Base-by-base conservation (phyloP, 1,284 basidiomycete genomes). In the Rhodotorula glutinis region DNA sequence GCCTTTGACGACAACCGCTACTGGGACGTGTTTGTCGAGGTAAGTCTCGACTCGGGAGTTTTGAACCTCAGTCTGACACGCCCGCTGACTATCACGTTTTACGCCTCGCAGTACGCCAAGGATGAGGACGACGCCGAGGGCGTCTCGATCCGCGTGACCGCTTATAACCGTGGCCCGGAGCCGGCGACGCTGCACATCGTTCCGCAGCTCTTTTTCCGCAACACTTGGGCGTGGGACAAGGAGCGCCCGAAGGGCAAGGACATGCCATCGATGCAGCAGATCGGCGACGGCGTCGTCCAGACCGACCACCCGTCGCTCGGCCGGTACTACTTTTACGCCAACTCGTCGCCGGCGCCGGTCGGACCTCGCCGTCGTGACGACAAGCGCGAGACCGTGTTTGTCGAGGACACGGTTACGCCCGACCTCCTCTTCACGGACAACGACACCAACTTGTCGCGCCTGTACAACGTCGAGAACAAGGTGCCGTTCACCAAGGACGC, bases 11-110 rank as follows among this genome's bases (percentile, higher is more conserved):
- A 92, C 53, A 88, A 97, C 80, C 83, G 88, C 29, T 98, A 98
- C 80, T 98, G 95, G 95, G 95, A 98, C 78, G 87, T 98, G 55
- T 96, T 94, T 75, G 86, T 95, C 69, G 93, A 96, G 85, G 91
- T 91, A 66, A 54, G 85, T 79, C 29, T 17, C n/a, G n/a, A n/a
- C n/a, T n/a, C n/a, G n/a, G n/a, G n/a, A n/a, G n/a, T n/a, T n/a
- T n/a, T n/a, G 38, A 7, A n/a, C 25, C 29, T 30, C 13, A 5
- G 5, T 38, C 43, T 25, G 43, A 44, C 53, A 21, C 51, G 44
- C 21, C 33, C 27, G 10, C 54, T 53, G 30, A 40, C 43, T 70
- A 58, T 0, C 10, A 2, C 3, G 3, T 23, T 10, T 2, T n/a
- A 21, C 16, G 19, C n/a, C 16, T 17, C 75, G 61, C 75, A 97